Percentiles rank a stretch among this genome's conserved stretches.
Conservation (phyloP, 306 rosid genomes). For the Ceratonia siliqua region DNA sequence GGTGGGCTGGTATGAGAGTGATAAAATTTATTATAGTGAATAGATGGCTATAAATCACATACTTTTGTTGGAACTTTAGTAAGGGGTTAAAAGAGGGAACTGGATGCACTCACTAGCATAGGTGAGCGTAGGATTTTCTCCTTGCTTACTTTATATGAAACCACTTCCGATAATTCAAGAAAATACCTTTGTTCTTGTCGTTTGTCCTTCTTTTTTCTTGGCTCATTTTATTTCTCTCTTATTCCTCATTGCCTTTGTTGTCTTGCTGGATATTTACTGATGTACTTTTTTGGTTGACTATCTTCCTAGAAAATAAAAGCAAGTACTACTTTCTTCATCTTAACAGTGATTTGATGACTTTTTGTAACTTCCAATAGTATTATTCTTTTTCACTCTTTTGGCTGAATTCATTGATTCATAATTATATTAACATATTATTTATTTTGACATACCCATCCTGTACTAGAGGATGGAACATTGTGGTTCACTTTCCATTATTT, state of each 20-base stretch:
- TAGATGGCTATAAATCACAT: neutral
- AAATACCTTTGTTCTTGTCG: neutral
- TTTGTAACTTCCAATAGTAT: neutral
- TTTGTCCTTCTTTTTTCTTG: neutral
- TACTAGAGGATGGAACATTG: neutral
- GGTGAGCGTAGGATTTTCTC: neutral
- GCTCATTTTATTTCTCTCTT: neutral
- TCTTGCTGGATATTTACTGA: neutral
- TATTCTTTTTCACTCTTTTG: neutral
- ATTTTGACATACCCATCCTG: neutral
- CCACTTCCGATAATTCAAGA: neutral
- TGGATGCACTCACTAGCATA: neutral
- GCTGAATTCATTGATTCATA: neutral
- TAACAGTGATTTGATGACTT: neutral
- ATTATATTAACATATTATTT: too few relatives aligned
- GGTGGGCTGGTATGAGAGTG: neutral
- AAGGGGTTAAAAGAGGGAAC: neutral
- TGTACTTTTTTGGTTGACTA: neutral
- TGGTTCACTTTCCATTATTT: neutral
- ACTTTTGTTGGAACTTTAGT: conserved; percentile 16
- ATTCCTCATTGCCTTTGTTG: neutral
- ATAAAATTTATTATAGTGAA: neutral
- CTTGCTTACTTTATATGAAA: neutral
- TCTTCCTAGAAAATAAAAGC: neutral
- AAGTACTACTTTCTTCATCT: neutral